phyloP scores from a whole-genome alignment of 345 rosid species.

The Melastoma malabathricum region DNA sequence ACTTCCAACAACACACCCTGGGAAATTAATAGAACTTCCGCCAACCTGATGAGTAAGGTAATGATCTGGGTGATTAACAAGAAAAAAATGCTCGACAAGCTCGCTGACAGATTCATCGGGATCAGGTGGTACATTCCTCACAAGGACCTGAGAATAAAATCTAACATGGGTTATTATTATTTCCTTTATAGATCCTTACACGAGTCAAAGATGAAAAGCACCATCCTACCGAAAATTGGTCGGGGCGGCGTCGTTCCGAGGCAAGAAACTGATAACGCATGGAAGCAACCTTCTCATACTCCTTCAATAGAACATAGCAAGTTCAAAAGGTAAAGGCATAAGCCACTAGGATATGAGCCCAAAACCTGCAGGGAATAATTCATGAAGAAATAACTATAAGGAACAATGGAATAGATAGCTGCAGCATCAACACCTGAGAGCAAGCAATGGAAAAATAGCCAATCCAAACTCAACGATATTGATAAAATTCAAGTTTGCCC shows the following conservation, averaged over 20 bases:
- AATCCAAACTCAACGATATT: too few species aligned
- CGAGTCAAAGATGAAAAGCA: neutral
- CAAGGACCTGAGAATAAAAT: slow-evolving; percentile 25
- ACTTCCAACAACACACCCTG: too few species aligned
- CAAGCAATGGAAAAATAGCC: too few species aligned
- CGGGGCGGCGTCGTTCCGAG: slow-evolving; percentile 72
- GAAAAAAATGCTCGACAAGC: slow-evolving; percentile 41
- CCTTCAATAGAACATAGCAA: slow-evolving; percentile 57
- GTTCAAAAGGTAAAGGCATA: slow-evolving; percentile 88
- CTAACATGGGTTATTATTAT: neutral
- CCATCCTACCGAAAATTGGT: slow-evolving; percentile 67
- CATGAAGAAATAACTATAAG: too few species aligned
- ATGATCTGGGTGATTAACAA: slow-evolving; percentile 34
- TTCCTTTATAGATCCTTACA: neutral
- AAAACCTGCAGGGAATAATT: slow-evolving; percentile 33
- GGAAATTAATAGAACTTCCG: neutral
- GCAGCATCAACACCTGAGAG: too few species aligned
- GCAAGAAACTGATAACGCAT: slow-evolving; percentile 86
- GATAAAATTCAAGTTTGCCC: too few species aligned
- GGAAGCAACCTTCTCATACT: slow-evolving; percentile 64
- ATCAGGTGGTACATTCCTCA: slow-evolving; percentile 43
- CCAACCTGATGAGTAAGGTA: slow-evolving; percentile 38
- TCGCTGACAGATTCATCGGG: slow-evolving; percentile 41
- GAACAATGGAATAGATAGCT: neutral
- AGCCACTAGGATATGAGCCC: slow-evolving; percentile 72